These are phyloP conservation scores for Amorphotheca resinae DNA, from an alignment of 495 filamentous ascomycete species.

Conservation along the genomic window DNA sequence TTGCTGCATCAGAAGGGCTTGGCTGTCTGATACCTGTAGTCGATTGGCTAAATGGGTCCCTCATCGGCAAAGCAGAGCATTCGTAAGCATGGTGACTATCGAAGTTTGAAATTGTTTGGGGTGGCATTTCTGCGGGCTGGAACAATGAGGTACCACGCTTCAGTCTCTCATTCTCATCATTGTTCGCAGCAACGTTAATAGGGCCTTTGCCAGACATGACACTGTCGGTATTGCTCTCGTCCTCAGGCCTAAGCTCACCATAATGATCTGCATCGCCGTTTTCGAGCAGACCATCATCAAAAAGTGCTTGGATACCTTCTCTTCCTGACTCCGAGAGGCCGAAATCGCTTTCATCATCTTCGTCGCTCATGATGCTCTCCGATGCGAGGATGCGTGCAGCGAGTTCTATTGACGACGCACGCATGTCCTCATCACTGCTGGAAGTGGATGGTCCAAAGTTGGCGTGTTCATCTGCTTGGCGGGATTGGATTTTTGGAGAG, in stretches of 20 bases:
- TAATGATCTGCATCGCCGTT: background rate
- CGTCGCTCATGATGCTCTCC: background rate
- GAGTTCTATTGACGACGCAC: constrained; percentile 1
- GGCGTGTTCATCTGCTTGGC: background rate
- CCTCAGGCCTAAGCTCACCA: background rate
- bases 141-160: background rate
- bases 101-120: background rate
- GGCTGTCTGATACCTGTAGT: constrained; percentile 17
- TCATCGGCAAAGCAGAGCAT: too few species aligned
- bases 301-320: constrained; percentile 14
- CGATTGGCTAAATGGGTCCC: background rate
- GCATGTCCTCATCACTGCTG: too few species aligned
- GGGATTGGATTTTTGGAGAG: background rate
- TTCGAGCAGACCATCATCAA: constrained; percentile 1
- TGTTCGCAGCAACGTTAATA: background rate
- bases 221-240: background rate
- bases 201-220: background rate
- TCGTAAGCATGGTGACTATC: too few species aligned
- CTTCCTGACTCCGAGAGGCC: constrained; percentile 15
- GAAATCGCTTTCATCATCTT: constrained; percentile 17
- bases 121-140: background rate
- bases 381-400: background rate
- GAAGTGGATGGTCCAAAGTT: background rate
- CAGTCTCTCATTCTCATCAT: background rate
- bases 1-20: constrained; percentile 33